Percentiles rank a stretch among this genome's conserved stretches.
Evolutionary conservation across 1,284 basidiomycete genomes (phyloP).

Genomic region (Boletus calvinii): DNA sequence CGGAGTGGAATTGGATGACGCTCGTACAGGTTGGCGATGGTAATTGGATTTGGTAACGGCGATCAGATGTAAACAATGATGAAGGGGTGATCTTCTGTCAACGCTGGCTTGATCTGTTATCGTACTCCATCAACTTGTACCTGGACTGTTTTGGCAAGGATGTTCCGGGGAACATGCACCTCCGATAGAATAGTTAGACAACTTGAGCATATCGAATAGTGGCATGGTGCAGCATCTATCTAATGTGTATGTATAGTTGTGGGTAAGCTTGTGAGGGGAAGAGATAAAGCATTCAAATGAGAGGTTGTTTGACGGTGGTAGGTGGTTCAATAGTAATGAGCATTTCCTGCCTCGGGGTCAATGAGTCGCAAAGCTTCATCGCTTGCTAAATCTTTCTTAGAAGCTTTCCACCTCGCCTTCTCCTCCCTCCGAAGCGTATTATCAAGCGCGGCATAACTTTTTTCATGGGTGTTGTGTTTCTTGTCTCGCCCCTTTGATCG

Average conservation of each 20-base stretch:
- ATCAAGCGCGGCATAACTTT: conserved; percentile 41
- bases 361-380: conserved; percentile 6
- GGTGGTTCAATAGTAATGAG: conserved; percentile 9
- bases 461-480: conserved; percentile 25
- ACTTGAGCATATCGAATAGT: conserved; percentile 9
- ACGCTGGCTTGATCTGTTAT: background rate
- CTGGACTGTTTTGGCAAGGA: background rate
- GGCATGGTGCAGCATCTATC: background rate
- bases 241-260: background rate
- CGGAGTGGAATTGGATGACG: conserved; percentile 7
- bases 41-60: conserved; percentile 22
- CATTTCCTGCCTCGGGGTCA: conserved; percentile 8
- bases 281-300: background rate
- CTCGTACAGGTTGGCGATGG: conserved; percentile 25
- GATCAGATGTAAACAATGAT: conserved; percentile 23
- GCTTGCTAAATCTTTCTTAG: conserved; percentile 24
- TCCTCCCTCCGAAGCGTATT: conserved; percentile 36
- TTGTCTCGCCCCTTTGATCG: conserved; percentile 37
- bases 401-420: conserved; percentile 37
- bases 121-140: background rate
- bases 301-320: background rate
- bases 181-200: background rate
- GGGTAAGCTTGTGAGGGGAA: background rate
- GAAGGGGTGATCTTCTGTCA: conserved; percentile 3
- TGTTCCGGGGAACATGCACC: background rate